Evolutionary conservation across 2,329 filamentous ascomycete genomes (phyloP).

Genomic region (Colletotrichum sublineola): DNA sequence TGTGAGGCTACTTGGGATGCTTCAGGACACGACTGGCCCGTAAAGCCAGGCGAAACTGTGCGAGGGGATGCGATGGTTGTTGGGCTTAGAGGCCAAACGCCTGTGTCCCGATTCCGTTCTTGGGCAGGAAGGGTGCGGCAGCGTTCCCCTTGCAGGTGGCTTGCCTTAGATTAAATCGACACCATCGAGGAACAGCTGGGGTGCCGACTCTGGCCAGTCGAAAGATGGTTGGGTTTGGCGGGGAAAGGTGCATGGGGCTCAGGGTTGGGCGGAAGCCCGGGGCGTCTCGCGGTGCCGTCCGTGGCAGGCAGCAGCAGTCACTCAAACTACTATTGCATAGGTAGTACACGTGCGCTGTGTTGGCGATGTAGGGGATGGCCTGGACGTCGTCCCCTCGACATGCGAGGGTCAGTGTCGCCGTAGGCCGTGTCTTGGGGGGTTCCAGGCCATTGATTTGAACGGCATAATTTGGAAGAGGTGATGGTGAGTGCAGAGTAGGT

Average conservation of each 20-base stretch:
- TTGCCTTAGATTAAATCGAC: constrained; percentile 36
- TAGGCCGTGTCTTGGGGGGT: neutral
- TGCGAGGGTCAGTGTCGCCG: constrained; percentile 7
- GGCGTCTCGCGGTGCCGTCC: neutral
- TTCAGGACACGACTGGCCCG: neutral
- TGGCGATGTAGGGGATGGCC: constrained; percentile 22
- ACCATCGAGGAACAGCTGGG: constrained; percentile 21
- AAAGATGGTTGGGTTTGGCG: too few relatives aligned
- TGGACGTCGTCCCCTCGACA: constrained; percentile 16
- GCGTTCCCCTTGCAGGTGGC: constrained; percentile 35
- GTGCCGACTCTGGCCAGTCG: neutral
- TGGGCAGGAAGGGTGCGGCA: constrained; percentile 42
- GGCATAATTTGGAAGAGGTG: too few relatives aligned
- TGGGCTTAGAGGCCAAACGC: constrained; percentile 19
- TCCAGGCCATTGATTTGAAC: neutral
- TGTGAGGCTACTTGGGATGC: neutral
- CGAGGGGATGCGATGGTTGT: neutral
- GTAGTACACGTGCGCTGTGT: neutral
- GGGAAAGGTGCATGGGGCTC: neutral
- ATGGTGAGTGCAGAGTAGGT: neutral
- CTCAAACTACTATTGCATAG: too few relatives aligned
- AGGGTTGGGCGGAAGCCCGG: neutral
- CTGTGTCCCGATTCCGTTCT: constrained; percentile 45
- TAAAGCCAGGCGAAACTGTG: neutral
- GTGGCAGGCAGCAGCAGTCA: neutral